Conservation (phyloP, 164 flowering plant species). For the Amborella trichopoda region DNA sequence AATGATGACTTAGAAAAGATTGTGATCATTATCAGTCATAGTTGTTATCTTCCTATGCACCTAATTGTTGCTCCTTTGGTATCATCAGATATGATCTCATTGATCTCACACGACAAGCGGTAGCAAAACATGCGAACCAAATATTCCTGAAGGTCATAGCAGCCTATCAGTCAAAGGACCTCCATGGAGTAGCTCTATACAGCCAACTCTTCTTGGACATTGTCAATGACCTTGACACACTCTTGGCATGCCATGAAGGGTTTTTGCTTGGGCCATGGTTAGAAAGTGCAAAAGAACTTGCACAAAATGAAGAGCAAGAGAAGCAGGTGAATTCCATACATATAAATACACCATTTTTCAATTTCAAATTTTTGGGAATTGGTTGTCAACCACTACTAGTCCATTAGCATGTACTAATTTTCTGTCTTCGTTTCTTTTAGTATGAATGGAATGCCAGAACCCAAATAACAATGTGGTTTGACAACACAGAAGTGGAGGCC, state of each 20-base stretch:
- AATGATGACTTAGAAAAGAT: no score
- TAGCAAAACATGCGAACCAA: constrained; percentile 63
- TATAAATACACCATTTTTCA: background rate
- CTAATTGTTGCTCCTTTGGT: constrained; percentile 1
- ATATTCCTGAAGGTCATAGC: constrained; percentile 41
- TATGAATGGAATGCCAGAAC: constrained; percentile 85
- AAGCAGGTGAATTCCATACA: constrained; percentile 28
- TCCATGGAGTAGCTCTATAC: constrained; percentile 18
- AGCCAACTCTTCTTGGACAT: constrained; percentile 43
- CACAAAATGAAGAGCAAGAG: constrained; percentile 40
- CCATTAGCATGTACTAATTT: background rate
- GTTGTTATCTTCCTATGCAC: no score
- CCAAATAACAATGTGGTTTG: constrained; percentile 77
- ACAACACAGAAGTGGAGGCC: constrained; percentile 62
- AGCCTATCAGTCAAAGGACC: constrained; percentile 31
- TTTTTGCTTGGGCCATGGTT: constrained; percentile 75
- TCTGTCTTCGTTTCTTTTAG: constrained; percentile 16
- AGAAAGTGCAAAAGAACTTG: constrained; percentile 69
- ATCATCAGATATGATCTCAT: constrained; percentile 50
- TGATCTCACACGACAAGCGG: constrained; percentile 65
- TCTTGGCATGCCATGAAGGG: constrained; percentile 62
- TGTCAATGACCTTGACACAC: constrained; percentile 48
- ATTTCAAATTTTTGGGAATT: background rate
- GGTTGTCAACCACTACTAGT: background rate
- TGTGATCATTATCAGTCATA: no score